Evolutionary conservation across 306 rosid genomes (phyloP).

Genomic region (Glycine latifolia): DNA sequence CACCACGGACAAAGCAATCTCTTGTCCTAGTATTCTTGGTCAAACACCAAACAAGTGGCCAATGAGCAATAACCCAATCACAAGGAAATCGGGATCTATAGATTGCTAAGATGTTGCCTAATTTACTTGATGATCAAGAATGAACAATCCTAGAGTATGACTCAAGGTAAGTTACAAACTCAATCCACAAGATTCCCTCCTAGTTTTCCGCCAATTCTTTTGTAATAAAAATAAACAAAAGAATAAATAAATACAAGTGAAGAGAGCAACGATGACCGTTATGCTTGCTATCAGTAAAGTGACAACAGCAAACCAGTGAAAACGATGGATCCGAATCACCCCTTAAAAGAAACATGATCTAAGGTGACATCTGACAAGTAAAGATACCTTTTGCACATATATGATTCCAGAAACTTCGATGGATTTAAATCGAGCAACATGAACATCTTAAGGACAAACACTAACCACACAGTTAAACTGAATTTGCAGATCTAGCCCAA

Average conservation of each 20-base stretch:
- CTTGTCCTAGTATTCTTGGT: slow-evolving; percentile 9
- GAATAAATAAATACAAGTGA: background rate
- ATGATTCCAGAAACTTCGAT: background rate
- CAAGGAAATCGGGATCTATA: no score
- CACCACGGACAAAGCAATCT: slow-evolving; percentile 1
- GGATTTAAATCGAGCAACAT: slow-evolving; percentile 24
- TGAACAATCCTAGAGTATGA: slow-evolving; percentile 29
- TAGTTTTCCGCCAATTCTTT: slow-evolving; percentile 35
- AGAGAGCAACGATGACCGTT: slow-evolving; percentile 28
- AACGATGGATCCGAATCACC: slow-evolving; percentile 46
- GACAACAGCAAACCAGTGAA: slow-evolving; percentile 48
- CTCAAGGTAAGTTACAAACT: slow-evolving; percentile 31
- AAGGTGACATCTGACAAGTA: slow-evolving; percentile 23
- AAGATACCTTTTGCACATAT: slow-evolving; percentile 18
- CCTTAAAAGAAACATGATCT: slow-evolving; percentile 33
- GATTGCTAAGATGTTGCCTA: no score
- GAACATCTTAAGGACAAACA: slow-evolving; percentile 35
- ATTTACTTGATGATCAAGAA: no score
- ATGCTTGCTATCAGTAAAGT: slow-evolving; percentile 41
- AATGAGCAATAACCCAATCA: background rate
- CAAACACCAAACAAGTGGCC: background rate
- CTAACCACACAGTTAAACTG: slow-evolving; percentile 28
- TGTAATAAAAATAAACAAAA: background rate
- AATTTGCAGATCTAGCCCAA: slow-evolving; percentile 51
- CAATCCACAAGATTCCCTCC: slow-evolving; percentile 43